Percentiles rank a stretch among this genome's conserved stretches.
These are phyloP conservation scores for Neurospora discreta DNA, from an alignment of 495 filamentous ascomycete species.

Conservation along the genomic window DNA sequence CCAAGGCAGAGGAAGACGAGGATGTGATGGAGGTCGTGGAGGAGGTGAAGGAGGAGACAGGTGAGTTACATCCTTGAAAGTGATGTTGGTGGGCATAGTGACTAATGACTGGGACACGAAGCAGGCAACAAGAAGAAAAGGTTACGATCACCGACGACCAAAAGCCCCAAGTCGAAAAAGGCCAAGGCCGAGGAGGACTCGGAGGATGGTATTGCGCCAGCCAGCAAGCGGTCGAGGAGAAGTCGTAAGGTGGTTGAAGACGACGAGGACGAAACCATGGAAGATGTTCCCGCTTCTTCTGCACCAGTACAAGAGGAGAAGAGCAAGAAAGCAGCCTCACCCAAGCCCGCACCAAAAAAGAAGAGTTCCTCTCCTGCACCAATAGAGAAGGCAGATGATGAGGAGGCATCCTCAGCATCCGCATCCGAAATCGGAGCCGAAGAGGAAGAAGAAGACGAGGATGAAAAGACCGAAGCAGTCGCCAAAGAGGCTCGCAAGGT, in stretches of 20 bases:
- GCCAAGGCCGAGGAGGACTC: slow-evolving; percentile 28
- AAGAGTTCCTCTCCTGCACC: slow-evolving; percentile 9
- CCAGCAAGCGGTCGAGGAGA: slow-evolving; percentile 38
- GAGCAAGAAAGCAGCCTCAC: slow-evolving; percentile 8
- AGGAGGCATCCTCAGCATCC: slow-evolving; percentile 40
- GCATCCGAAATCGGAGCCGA: slow-evolving; percentile 44
- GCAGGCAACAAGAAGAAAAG: slow-evolving; percentile 33
- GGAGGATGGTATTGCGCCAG: slow-evolving; percentile 40
- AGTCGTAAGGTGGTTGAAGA: slow-evolving; percentile 29
- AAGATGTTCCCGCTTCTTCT: slow-evolving; percentile 15
- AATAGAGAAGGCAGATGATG: slow-evolving; percentile 20
- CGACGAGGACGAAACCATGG: slow-evolving; percentile 32
- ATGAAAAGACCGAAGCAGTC: slow-evolving; percentile 65
- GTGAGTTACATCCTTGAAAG: not conserved
- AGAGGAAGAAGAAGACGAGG: slow-evolving; percentile 46
- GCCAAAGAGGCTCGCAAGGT: slow-evolving; percentile 70
- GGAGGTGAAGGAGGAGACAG: not conserved
- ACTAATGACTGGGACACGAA: not conserved
- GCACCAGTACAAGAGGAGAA: slow-evolving; percentile 10
- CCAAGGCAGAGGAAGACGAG: slow-evolving; percentile 22
- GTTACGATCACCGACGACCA: slow-evolving; percentile 4
- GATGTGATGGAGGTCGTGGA: slow-evolving; percentile 13
- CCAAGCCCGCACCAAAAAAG: slow-evolving; percentile 11
- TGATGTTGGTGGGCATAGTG: not conserved
- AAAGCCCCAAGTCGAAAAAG: slow-evolving; percentile 9